These are phyloP conservation scores for Trichoderma asperellum DNA, from an alignment of 2,329 filamentous ascomycete genomes.

Conservation along the genomic window DNA sequence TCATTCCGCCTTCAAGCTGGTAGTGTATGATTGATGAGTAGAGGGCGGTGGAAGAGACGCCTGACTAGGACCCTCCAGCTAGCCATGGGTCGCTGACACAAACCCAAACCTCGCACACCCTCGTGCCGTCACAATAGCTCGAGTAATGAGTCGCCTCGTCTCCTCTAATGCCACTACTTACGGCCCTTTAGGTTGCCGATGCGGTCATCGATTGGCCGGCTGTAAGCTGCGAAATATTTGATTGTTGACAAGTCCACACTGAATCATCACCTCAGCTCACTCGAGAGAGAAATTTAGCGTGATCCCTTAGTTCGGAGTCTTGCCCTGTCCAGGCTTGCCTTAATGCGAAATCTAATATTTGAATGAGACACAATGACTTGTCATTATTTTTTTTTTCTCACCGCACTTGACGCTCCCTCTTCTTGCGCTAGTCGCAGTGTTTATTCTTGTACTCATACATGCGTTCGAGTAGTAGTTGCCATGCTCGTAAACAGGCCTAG, in stretches of 20 bases:
- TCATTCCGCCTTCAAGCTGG: not conserved
- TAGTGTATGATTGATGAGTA: conserved; percentile 13
- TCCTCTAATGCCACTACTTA: not conserved
- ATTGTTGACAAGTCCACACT: not conserved
- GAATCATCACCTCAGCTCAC: conserved; percentile 19
- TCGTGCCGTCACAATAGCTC: not conserved
- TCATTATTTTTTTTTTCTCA: not conserved
- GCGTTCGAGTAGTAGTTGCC: not conserved
- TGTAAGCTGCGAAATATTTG: not conserved
- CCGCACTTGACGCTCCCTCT: not conserved
- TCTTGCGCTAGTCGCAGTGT: not conserved
- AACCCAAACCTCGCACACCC: conserved; percentile 10
- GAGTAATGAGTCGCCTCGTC: not conserved
- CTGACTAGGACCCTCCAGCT: conserved; percentile 7
- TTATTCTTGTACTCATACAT: not conserved
- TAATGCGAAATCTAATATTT: not conserved
- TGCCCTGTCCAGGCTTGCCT: not conserved
- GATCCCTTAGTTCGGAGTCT: not conserved
- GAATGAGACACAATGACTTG: not conserved
- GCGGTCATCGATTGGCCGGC: not conserved
- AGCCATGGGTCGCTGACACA: conserved; percentile 20
- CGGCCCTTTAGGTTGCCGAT: not conserved
- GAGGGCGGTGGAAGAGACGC: not conserved
- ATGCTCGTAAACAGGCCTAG: not conserved
- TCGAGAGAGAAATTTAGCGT: not conserved